These are phyloP conservation scores for Chaetomium strumarium DNA, from an alignment of 2,329 filamentous ascomycete species.

Conservation along the genomic window DNA sequence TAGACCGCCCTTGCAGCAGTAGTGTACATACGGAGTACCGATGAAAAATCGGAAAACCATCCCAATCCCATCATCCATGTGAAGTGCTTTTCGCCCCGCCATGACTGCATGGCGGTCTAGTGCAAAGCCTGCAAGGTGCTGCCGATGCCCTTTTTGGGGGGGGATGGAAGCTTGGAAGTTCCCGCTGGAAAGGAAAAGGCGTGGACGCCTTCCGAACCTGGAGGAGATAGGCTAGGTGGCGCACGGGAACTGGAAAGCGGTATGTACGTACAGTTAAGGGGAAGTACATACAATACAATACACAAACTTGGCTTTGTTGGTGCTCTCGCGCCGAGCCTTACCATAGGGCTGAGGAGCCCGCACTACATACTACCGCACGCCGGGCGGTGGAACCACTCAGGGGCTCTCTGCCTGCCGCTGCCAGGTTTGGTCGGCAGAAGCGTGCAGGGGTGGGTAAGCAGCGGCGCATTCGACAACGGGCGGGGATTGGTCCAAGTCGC, in stretches of 20 bases:
- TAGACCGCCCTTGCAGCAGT: neutral
- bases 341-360: constrained; percentile 14
- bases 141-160: too few species aligned
- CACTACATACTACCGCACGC: neutral
- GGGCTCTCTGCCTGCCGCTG: constrained; percentile 3
- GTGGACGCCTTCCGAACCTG: neutral
- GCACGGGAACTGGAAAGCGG: too few species aligned
- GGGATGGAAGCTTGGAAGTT: too few species aligned
- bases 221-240: neutral
- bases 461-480: neutral
- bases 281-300: too few species aligned
- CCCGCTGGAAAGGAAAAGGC: too few species aligned
- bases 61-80: too few species aligned
- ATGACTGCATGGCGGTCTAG: constrained; percentile 3
- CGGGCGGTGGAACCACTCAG: neutral
- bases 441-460: neutral
- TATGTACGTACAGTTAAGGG: neutral
- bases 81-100: neutral
- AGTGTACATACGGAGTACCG: too few species aligned
- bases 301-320: neutral
- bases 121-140: neutral
- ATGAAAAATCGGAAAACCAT: neutral
- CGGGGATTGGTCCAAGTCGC: constrained; percentile 9
- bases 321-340: constrained; percentile 3
- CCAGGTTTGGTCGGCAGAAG: constrained; percentile 5